A percentile compares a stretch with the other conserved stretches of the same genome.
These are phyloP conservation scores for Candida odintsovae DNA, from an alignment of 805 yeast genomes.

Conservation along the genomic window DNA sequence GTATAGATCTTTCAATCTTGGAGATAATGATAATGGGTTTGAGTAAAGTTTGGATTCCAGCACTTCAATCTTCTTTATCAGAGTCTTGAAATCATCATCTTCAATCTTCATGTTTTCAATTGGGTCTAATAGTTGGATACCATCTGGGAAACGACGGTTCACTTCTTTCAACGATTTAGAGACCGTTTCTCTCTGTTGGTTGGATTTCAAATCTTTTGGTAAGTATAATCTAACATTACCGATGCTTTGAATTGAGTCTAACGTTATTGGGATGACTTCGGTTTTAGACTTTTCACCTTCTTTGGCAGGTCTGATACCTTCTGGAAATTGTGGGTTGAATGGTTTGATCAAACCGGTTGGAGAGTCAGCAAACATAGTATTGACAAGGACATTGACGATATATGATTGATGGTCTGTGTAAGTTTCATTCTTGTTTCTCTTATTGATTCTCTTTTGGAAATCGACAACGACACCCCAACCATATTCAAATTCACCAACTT, in stretches of 20 bases:
- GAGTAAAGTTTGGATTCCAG: slow-evolving; percentile 67
- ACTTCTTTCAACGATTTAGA: slow-evolving; percentile 75
- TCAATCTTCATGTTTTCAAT: slow-evolving; percentile 88
- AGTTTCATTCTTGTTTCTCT: slow-evolving; percentile 49
- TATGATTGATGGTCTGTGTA: slow-evolving; percentile 86
- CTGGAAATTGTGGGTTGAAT: slow-evolving; percentile 72
- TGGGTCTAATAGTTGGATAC: slow-evolving; percentile 89
- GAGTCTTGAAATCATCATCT: slow-evolving; percentile 66
- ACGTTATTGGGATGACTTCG: slow-evolving; percentile 79
- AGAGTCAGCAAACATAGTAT: slow-evolving; percentile 71
- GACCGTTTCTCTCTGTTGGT: slow-evolving; percentile 55
- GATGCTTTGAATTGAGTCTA: slow-evolving; percentile 66
- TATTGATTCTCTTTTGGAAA: slow-evolving; percentile 63
- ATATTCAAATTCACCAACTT: slow-evolving; percentile 56
- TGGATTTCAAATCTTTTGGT: slow-evolving; percentile 67
- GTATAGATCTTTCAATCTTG: slow-evolving; percentile 57
- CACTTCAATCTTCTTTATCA: slow-evolving; percentile 75
- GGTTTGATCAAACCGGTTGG: slow-evolving; percentile 79
- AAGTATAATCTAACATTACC: slow-evolving; percentile 77
- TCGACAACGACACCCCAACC: slow-evolving; percentile 96
- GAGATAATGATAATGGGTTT: slow-evolving; percentile 62
- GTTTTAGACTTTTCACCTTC: slow-evolving; percentile 66
- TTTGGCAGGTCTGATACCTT: slow-evolving; percentile 81
- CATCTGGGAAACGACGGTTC: slow-evolving; percentile 79
- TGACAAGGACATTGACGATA: slow-evolving; percentile 78